These are phyloP conservation scores for Candida bentonensis DNA, from an alignment of 805 yeast genomes.

Conservation along the genomic window DNA sequence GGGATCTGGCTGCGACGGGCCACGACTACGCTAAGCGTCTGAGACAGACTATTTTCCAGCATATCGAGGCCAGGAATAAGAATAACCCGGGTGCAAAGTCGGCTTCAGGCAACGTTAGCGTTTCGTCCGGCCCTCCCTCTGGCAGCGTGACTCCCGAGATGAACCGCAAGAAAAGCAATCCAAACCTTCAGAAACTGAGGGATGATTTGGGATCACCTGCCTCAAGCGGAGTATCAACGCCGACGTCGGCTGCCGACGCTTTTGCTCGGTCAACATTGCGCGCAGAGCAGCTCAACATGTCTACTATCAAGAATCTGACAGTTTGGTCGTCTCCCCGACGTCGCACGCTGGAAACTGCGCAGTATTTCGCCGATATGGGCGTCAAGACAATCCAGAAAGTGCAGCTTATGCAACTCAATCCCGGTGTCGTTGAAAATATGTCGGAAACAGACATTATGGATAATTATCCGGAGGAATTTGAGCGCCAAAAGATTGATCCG, in stretches of 20 bases:
- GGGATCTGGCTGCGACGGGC: constrained; percentile 68
- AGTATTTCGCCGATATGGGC: constrained; percentile 46
- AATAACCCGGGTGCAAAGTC: background rate
- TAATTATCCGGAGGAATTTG: constrained; percentile 56
- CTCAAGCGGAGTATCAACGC: constrained; percentile 18
- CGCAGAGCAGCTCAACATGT: constrained; percentile 32
- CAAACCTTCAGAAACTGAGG: background rate
- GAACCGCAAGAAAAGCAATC: background rate
- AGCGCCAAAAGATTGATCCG: constrained; percentile 57
- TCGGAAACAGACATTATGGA: constrained; percentile 42
- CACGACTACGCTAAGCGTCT: constrained; percentile 49
- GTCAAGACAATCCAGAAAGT: constrained; percentile 60
- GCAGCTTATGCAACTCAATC: constrained; percentile 76
- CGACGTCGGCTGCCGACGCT: constrained; percentile 12
- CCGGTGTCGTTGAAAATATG: constrained; percentile 73
- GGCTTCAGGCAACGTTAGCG: background rate
- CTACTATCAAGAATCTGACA: constrained; percentile 46
- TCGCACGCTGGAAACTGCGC: constrained; percentile 70
- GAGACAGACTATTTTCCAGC: constrained; percentile 37
- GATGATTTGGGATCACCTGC: constrained; percentile 8
- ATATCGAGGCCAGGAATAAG: constrained; percentile 15
- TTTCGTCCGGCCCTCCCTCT: background rate
- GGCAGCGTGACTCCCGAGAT: background rate
- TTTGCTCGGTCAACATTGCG: constrained; percentile 13
- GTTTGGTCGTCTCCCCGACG: constrained; percentile 94